These are phyloP conservation scores for Cladorrhinum sp. DNA, from an alignment of 2,329 filamentous ascomycete species.

Conservation along the genomic window DNA sequence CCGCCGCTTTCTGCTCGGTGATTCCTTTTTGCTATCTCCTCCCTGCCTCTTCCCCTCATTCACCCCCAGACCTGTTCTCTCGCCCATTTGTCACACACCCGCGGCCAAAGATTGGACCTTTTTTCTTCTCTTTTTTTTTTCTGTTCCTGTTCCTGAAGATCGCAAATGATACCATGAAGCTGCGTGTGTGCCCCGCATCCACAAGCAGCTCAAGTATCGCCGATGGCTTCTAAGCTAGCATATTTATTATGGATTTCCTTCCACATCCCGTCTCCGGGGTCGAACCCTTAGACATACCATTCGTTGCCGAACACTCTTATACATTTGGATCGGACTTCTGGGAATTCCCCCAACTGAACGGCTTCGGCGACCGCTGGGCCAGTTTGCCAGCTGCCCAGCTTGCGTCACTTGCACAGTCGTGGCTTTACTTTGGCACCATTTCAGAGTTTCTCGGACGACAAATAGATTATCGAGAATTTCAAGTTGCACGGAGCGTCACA, in stretches of 20 bases:
- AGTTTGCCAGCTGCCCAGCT: slow-evolving; percentile 22
- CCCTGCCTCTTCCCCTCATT: background rate
- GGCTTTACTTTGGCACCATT: slow-evolving; percentile 26
- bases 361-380: slow-evolving; percentile 26
- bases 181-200: slow-evolving; percentile 19
- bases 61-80: background rate
- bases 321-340: slow-evolving; percentile 24
- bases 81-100: background rate
- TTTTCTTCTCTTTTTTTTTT: background rate
- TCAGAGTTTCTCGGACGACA: slow-evolving; percentile 25
- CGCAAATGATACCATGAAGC: slow-evolving; percentile 17
- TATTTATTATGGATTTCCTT: slow-evolving; percentile 22
- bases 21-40: background rate
- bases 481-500: slow-evolving; percentile 20
- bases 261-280: slow-evolving; percentile 24
- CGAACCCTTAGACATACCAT: slow-evolving; percentile 24
- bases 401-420: slow-evolving; percentile 25
- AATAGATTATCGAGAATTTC: slow-evolving; percentile 23
- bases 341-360: slow-evolving; percentile 25
- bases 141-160: background rate
- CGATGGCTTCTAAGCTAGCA: slow-evolving; percentile 15
- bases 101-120: background rate
- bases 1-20: background rate
- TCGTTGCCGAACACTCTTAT: slow-evolving; percentile 24
- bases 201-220: slow-evolving; percentile 15